A percentile compares a stretch with the other conserved stretches of the same genome.
Conservation (phyloP, 306 rosid species). For the Sindora glabra region DNA sequence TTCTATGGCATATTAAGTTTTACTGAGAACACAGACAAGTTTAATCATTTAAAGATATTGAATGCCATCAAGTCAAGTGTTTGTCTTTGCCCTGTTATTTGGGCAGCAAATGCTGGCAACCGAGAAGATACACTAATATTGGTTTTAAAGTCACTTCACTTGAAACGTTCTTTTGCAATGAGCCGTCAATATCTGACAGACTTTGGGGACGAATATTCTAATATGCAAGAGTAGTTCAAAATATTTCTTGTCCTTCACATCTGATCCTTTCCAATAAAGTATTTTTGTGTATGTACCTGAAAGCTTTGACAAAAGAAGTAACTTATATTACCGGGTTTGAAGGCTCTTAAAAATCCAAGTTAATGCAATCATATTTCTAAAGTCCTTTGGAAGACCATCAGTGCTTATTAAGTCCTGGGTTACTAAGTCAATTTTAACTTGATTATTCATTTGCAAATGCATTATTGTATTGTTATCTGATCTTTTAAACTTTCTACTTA, state of each 20-base stretch:
- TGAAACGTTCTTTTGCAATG: not conserved
- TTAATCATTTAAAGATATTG: not conserved
- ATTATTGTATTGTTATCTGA: not conserved
- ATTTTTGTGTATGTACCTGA: too few species aligned
- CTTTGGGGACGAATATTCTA: not conserved
- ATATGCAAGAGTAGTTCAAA: not conserved
- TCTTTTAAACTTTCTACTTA: not conserved
- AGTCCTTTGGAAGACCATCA: too few species aligned
- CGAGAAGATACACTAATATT: not conserved
- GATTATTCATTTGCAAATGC: not conserved
- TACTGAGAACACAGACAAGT: not conserved
- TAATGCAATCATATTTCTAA: not conserved
- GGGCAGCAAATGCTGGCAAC: not conserved
- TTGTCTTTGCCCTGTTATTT: not conserved
- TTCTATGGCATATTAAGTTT: constrained; percentile 1
- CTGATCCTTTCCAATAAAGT: too few species aligned
- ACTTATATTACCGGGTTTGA: not conserved
- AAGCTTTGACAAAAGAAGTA: not conserved
- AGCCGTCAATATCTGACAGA: not conserved
- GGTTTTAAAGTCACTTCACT: not conserved
- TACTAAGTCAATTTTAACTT: not conserved
- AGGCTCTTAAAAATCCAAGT: constrained; percentile 1
- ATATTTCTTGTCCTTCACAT: not conserved
- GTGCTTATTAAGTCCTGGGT: not conserved
- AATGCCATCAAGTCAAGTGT: not conserved